Evolutionary conservation across 2,329 filamentous ascomycete species (phyloP), one percentile per base, ranked within the genome.

Genomic region (Fusarium sp.): DNA sequence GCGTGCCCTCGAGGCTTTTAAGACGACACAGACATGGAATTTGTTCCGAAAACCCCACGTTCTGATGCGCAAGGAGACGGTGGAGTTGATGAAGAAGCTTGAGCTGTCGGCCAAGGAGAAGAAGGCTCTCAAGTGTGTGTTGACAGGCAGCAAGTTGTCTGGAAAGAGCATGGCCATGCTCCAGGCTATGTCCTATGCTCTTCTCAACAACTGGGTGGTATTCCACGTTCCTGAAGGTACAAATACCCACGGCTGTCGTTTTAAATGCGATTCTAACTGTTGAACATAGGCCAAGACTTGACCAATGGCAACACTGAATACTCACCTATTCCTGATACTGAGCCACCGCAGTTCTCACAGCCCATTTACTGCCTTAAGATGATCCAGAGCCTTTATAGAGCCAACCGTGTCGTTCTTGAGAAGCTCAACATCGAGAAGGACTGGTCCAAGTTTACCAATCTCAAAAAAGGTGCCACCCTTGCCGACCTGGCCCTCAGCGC

Each of bases 151-250:
- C 56, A 89, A 86, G 76, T 86, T 90, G 41, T 88, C 91, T 15
- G 96, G 96, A 36, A 99, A 98, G 87, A 97, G 92, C 77, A 88
- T 96, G 72, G 81, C 97, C 74, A 80, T 97, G 74, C 83, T 97
- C 45, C 94, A 98, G 81, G 92, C 91, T 38, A 88, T 97, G 86
- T 84, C 91, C 18, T 90, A 94, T 80, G 95, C 89, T 2, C 89
- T 95, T 70, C 78, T 94, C 75, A 93, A 93, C 78, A 86, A 91
- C 30, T 98, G 94, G 93, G 85, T 97, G 44, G 94, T 98, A 46
- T 85, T 99, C 61, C 91, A 92, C 75, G 86, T 98, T 52, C 94
- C 96, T 37, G 94, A 99, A 82, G 92, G 94, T 97, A 84, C 74
- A 33, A 13, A 55, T 47, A 15, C 26, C 11, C 34, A 36, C n/a